Evolutionary conservation across 176 grass and related monocot species (phyloP).

Genomic region (Eremochloa ophiuroides): DNA sequence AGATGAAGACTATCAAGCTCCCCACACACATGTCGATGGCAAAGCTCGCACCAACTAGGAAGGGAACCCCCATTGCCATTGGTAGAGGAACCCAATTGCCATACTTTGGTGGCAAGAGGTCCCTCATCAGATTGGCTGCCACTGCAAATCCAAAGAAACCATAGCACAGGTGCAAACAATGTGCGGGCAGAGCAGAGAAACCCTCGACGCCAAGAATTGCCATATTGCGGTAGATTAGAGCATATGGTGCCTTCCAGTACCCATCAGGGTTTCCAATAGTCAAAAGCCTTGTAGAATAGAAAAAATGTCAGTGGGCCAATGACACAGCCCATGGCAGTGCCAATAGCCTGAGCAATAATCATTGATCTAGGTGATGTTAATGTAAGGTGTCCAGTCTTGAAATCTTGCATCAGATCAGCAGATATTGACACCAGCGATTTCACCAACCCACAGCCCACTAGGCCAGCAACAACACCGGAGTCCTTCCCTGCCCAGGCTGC

Average conservation of each 20-base stretch:
- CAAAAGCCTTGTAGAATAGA: conserved; percentile 90
- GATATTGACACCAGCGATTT: conserved; percentile 88
- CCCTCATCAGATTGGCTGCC: conserved; percentile 58
- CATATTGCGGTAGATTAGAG: conserved; percentile 96
- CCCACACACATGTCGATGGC: conserved; percentile 91
- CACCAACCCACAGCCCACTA: conserved; percentile 86
- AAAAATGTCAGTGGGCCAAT: conserved; percentile 88
- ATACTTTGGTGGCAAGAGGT: conserved; percentile 61
- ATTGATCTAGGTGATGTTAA: conserved; percentile 91
- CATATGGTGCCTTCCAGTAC: conserved; percentile 93
- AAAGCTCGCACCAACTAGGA: conserved; percentile 85
- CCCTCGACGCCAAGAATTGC: conserved; percentile 91
- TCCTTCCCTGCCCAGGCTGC: conserved; percentile 81
- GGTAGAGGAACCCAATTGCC: conserved; percentile 75
- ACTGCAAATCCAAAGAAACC: conserved; percentile 90
- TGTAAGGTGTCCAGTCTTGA: conserved; percentile 93
- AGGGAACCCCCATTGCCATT: conserved; percentile 94
- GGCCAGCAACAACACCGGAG: conserved; percentile 78
- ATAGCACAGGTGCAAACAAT: conserved; percentile 92
- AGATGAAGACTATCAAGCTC: conserved; percentile 69
- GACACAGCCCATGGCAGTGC: conserved; percentile 90
- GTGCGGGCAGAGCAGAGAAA: conserved; percentile 78
- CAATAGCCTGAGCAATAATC: conserved; percentile 83
- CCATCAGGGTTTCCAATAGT: conserved; percentile 93
- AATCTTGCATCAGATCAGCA: conserved; percentile 96